These are phyloP conservation scores for Lippia alba DNA, from an alignment of 305 asterid species.

Conservation along the genomic window DNA sequence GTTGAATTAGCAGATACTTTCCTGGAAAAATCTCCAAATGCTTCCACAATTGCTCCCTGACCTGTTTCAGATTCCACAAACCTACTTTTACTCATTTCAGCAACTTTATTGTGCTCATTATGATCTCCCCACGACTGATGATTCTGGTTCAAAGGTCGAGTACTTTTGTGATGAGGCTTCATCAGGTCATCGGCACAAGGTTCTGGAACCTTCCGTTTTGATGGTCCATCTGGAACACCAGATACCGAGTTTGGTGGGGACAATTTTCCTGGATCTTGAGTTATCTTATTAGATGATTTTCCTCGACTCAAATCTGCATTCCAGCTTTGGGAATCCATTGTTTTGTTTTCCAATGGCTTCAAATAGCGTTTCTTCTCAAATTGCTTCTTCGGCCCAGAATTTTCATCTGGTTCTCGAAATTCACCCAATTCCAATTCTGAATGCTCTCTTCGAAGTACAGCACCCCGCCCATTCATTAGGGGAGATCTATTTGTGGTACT, in stretches of 20 bases:
- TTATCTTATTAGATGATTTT: constrained; percentile 53
- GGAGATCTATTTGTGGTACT: constrained; percentile 54
- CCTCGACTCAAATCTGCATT: constrained; percentile 61
- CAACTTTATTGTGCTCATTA: constrained; percentile 47
- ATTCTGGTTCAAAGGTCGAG: constrained; percentile 50
- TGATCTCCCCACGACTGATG: constrained; percentile 54
- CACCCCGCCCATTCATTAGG: constrained; percentile 58
- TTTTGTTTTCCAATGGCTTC: constrained; percentile 57
- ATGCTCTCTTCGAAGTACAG: constrained; percentile 69
- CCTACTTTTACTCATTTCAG: constrained; percentile 53
- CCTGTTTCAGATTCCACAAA: constrained; percentile 51
- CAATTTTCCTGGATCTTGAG: constrained; percentile 53
- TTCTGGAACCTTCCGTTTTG: constrained; percentile 61
- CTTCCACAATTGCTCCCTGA: constrained; percentile 47
- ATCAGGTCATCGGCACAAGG: constrained; percentile 53
- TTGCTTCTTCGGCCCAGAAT: constrained; percentile 53
- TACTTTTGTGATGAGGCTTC: constrained; percentile 55
- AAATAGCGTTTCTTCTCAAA: constrained; percentile 64
- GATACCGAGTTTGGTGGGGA: constrained; percentile 57
- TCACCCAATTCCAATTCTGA: constrained; percentile 97
- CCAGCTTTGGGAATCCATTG: constrained; percentile 59
- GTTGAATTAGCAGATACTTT: constrained; percentile 49
- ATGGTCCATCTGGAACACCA: constrained; percentile 53
- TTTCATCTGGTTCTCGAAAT: constrained; percentile 82
- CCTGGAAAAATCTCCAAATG: constrained; percentile 52